Base-by-base conservation (phyloP, 257 asterid genomes). In the Coffea canephora region DNA sequence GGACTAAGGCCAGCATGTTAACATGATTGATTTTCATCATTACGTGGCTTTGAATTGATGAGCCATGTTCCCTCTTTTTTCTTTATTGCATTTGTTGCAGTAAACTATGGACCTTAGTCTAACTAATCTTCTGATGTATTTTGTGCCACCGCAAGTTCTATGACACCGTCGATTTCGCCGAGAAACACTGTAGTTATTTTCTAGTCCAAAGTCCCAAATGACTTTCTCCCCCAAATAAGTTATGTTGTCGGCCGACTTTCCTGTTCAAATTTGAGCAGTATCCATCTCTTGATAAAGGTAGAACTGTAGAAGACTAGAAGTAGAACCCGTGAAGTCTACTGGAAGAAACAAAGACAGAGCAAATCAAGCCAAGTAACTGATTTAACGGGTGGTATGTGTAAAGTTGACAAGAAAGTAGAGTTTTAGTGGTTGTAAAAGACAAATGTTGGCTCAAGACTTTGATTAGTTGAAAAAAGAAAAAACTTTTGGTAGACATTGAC, bases 1-100 rank as follows among this genome's bases (percentile, higher is more conserved):
- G 74, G 74, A 43, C 52, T 41, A 69, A 9, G n/a, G 74, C 62
- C 73, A 55, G 82, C 82, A 78, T 78, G 48, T 43, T 43, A 71
- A 45, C 46, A 70, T 78, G 41, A 78, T 41, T 78, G 34, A 77
- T 77, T 77, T 77, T 1, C 16, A 61, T 67, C 74, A 34, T 50
- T 67, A 10, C 19, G 54, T 50, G 19, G 25, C 67, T 77, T 48
- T 68, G 13, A 18, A 70, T 79, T 0, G 25, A 79, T 79, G 72
- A 45, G 45, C 3, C 77, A 71, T 79, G 77, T 71, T 71, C 72
- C 67, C 62, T 9, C 31, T 4, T 27, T 49, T 59, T 71, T 71
- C 72, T 79, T 45, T 46, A 71, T 69, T 43, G 69, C 57, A 34
- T 36, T 10, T 36, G 41, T 49, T 77, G 55, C 7, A 48, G 25